Percentiles rank a stretch among this genome's conserved stretches.
phyloP scores from a whole-genome alignment of 78 protist species.

The Dictyostelium citrinum region DNA sequence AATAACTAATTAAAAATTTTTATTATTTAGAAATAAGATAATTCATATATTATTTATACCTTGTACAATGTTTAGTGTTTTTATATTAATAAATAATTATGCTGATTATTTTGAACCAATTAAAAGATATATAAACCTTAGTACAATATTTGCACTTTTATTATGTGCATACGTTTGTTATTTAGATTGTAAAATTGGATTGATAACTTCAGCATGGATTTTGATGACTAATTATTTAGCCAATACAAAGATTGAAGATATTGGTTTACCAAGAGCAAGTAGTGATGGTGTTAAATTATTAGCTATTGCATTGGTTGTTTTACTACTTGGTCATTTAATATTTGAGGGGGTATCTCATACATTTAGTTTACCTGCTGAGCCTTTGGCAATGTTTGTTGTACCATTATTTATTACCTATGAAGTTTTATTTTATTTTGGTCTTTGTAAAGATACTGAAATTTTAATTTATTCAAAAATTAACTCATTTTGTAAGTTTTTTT shows the following conservation, averaged over 20 bases:
- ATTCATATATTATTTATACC: neutral
- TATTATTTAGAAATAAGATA: neutral
- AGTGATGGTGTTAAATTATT: constrained; percentile 7
- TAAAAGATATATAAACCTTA: neutral
- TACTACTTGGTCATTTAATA: constrained; percentile 42
- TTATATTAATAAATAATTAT: neutral
- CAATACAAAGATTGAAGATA: neutral
- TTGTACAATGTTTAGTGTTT: neutral
- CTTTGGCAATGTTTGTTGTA: constrained; percentile 45
- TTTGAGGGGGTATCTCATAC: constrained; percentile 13
- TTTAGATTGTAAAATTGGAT: neutral
- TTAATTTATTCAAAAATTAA: neutral
- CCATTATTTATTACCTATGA: constrained; percentile 66
- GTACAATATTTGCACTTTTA: neutral
- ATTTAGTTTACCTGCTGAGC: constrained; percentile 40
- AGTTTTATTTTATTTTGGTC: constrained; percentile 25
- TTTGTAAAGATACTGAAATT: constrained; percentile 2
- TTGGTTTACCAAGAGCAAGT: neutral
- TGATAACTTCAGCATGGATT: constrained; percentile 24
- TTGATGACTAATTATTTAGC: constrained; percentile 52
- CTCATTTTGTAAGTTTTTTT: neutral
- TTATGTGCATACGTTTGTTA: neutral
- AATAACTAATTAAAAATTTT: neutral
- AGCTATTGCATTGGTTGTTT: neutral
- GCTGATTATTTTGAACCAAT: neutral